These are phyloP conservation scores for Naganishia onofrii DNA, from an alignment of 768 basidiomycete species.

Conservation along the genomic window DNA sequence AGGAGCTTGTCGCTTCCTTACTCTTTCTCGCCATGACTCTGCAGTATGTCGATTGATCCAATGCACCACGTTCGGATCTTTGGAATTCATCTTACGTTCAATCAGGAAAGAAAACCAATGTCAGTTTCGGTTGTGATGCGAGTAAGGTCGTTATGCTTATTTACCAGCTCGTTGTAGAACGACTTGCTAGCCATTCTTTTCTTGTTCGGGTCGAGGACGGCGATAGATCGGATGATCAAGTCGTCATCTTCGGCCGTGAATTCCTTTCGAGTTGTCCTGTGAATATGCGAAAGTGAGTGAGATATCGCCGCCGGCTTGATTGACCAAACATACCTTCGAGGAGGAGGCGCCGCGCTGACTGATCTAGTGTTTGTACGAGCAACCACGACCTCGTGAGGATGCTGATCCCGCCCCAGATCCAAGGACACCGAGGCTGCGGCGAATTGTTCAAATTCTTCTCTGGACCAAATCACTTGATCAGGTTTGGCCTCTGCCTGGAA, in stretches of 20 bases:
- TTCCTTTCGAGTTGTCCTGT: slow-evolving; percentile 17
- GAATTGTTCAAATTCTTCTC: slow-evolving; percentile 1
- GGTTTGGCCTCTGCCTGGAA: slow-evolving; percentile 13
- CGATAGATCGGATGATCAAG: slow-evolving; percentile 9
- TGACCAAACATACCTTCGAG: neutral
- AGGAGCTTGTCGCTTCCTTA: slow-evolving; percentile 12
- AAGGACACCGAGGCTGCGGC: neutral
- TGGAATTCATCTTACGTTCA: neutral
- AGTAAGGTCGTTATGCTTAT: neutral
- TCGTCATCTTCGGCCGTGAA: slow-evolving; percentile 27
- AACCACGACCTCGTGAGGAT: slow-evolving; percentile 15
- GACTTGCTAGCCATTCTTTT: slow-evolving; percentile 13
- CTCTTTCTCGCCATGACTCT: slow-evolving; percentile 27
- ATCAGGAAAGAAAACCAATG: neutral
- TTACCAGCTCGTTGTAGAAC: slow-evolving; percentile 25
- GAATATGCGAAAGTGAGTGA: neutral
- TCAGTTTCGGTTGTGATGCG: neutral
- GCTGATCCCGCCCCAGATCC: slow-evolving; percentile 14
- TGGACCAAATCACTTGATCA: slow-evolving; percentile 24
- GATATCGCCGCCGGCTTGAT: neutral
- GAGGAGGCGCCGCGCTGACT: neutral
- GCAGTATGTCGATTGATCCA: slow-evolving; percentile 22
- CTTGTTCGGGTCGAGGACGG: slow-evolving; percentile 7
- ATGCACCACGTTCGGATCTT: neutral
- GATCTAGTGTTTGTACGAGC: slow-evolving; percentile 17